These are phyloP conservation scores for Tephrocybe sp. DNA, from an alignment of 768 basidiomycete species.

Conservation along the genomic window DNA sequence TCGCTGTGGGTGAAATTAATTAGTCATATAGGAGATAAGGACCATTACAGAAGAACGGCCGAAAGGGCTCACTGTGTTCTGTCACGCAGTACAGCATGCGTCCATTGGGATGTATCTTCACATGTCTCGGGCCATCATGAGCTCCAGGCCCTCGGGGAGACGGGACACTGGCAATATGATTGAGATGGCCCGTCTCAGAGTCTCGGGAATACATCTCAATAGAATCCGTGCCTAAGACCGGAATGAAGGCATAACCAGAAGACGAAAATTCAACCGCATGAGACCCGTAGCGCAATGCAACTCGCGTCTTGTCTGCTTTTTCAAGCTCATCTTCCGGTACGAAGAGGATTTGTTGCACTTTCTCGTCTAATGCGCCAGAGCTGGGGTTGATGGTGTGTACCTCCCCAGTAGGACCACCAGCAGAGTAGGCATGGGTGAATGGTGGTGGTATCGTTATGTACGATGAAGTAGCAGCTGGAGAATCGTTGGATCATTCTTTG, in stretches of 20 bases:
- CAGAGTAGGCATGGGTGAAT: conserved; percentile 45
- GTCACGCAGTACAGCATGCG: conserved; percentile 49
- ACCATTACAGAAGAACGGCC: not conserved
- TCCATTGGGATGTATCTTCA: conserved; percentile 52
- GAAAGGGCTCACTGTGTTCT: conserved; percentile 42
- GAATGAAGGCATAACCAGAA: conserved; percentile 40
- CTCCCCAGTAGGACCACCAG: conserved; percentile 51
- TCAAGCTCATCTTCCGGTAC: conserved; percentile 41
- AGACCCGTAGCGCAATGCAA: conserved; percentile 50
- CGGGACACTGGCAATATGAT: conserved; percentile 32
- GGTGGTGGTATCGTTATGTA: conserved; percentile 50
- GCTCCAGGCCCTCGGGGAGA: conserved; percentile 36
- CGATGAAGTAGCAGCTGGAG: conserved; percentile 50
- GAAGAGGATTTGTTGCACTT: conserved; percentile 46
- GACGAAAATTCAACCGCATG: conserved; percentile 49
- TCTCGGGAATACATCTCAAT: conserved; percentile 47
- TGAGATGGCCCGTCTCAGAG: conserved; percentile 28
- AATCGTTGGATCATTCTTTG: not conserved
- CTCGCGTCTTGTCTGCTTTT: conserved; percentile 46
- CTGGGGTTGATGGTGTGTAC: conserved; percentile 35
- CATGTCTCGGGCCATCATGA: conserved; percentile 49
- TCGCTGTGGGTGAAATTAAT: conserved; percentile 30
- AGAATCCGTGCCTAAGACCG: conserved; percentile 45
- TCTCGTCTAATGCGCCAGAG: conserved; percentile 38
- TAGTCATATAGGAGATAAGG: not conserved